Percentiles rank a stretch among this genome's conserved stretches.
Conservation (phyloP, 2,329 filamentous ascomycete genomes). For the Alternaria atra region DNA sequence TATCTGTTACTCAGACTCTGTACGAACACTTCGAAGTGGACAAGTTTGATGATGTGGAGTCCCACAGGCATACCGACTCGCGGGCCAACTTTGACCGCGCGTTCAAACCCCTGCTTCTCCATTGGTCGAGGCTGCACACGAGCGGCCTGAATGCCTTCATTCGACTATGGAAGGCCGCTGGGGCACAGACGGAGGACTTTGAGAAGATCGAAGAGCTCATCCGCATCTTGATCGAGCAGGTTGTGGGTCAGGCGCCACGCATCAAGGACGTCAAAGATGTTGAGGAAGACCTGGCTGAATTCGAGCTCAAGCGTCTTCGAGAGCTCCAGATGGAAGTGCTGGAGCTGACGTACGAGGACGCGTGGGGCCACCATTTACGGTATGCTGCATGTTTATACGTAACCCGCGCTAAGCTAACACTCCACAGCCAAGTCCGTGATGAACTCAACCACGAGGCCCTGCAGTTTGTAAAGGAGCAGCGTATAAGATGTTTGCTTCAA, state of each 20-base stretch:
- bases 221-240: constrained; percentile 87
- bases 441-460: constrained; percentile 90
- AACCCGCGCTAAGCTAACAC: constrained; percentile 30
- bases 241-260: constrained; percentile 82
- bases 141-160: constrained; percentile 88
- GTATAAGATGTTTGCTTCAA: constrained; percentile 85
- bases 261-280: constrained; percentile 86
- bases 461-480: constrained; percentile 96
- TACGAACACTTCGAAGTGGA: constrained; percentile 98
- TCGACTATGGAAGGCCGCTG: constrained; percentile 89
- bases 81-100: constrained; percentile 82
- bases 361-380: constrained; percentile 88
- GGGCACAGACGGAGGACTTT: constrained; percentile 85
- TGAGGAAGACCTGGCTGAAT: constrained; percentile 87
- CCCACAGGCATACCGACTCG: constrained; percentile 79
- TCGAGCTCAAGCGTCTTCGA: constrained; percentile 79
- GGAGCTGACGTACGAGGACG: constrained; percentile 90
- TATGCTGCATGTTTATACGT: constrained; percentile 29
- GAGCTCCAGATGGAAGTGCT: constrained; percentile 93
- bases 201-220: constrained; percentile 92
- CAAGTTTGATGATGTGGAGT: constrained; percentile 79
- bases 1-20: constrained; percentile 85
- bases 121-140: constrained; percentile 92
- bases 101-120: constrained; percentile 85
- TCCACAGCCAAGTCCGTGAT: constrained; percentile 77